Conservation (phyloP, 495 filamentous ascomycete genomes). For the Penicillium lagena region DNA sequence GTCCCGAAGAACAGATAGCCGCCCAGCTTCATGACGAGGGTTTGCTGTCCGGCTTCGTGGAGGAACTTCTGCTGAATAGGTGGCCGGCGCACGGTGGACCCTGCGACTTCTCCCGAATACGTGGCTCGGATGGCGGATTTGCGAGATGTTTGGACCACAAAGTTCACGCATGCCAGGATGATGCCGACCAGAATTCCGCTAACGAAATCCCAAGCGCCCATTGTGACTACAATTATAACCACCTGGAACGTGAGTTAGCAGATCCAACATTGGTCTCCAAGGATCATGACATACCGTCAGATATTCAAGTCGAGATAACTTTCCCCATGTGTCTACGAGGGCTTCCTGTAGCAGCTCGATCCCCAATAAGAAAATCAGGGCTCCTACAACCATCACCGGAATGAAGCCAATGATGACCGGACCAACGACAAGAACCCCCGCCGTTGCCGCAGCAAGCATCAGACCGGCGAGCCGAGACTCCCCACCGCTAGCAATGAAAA, state of each 20-base stretch:
- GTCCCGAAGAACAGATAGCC: slow-evolving; percentile 96
- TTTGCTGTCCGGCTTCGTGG: slow-evolving; percentile 77
- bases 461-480: slow-evolving; percentile 79
- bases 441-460: slow-evolving; percentile 76
- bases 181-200: slow-evolving; percentile 89
- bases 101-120: slow-evolving; percentile 78
- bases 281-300: slow-evolving; percentile 54
- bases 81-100: slow-evolving; percentile 87
- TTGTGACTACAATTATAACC: slow-evolving; percentile 85
- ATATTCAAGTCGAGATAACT: slow-evolving; percentile 79
- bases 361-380: slow-evolving; percentile 87
- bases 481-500: slow-evolving; percentile 89
- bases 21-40: slow-evolving; percentile 80
- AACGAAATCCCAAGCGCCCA: slow-evolving; percentile 96
- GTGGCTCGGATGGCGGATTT: slow-evolving; percentile 81
- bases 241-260: slow-evolving; percentile 46
- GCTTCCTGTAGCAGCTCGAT: slow-evolving; percentile 87
- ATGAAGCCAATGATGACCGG: slow-evolving; percentile 88
- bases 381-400: slow-evolving; percentile 93
- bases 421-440: slow-evolving; percentile 74
- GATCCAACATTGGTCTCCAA: not conserved
- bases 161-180: slow-evolving; percentile 80
- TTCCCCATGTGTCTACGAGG: slow-evolving; percentile 79
- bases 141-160: slow-evolving; percentile 83
- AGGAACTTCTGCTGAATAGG: slow-evolving; percentile 84